Conservation (phyloP, 768 basidiomycete genomes). For the Phanerochaete sordida region DNA sequence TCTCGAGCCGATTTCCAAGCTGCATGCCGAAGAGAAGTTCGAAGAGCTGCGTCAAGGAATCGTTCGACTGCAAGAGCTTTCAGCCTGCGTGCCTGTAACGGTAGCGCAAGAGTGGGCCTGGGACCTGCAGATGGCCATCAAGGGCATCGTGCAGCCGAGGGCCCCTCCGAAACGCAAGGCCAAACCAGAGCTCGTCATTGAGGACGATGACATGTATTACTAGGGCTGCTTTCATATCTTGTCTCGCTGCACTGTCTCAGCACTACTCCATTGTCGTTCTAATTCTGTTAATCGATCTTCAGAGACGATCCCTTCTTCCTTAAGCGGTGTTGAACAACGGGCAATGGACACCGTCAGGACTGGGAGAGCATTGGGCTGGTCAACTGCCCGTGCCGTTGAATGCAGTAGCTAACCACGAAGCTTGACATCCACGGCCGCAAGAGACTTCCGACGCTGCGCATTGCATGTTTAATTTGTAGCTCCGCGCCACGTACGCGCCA, state of each 20-base stretch:
- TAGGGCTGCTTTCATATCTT: background rate
- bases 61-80: constrained; percentile 13
- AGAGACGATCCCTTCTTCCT: no score
- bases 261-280: no score
- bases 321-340: no score
- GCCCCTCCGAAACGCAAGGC: constrained; percentile 4
- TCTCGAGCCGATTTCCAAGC: constrained; percentile 13
- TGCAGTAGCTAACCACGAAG: no score
- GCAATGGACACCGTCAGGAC: no score
- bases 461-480: no score
- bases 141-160: constrained; percentile 16
- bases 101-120: constrained; percentile 5
- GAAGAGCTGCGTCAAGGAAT: constrained; percentile 10
- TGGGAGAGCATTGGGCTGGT: no score
- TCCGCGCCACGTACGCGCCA: no score
- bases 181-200: constrained; percentile 9
- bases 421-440: no score
- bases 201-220: background rate
- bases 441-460: no score
- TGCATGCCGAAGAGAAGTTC: constrained; percentile 14
- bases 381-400: no score
- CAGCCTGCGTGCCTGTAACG: constrained; percentile 1
- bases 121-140: constrained; percentile 17
- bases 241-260: background rate
- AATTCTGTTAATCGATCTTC: no score